These are phyloP conservation scores for Talaromyces sp. DNA, from an alignment of 2,329 filamentous ascomycete species.

Conservation along the genomic window DNA sequence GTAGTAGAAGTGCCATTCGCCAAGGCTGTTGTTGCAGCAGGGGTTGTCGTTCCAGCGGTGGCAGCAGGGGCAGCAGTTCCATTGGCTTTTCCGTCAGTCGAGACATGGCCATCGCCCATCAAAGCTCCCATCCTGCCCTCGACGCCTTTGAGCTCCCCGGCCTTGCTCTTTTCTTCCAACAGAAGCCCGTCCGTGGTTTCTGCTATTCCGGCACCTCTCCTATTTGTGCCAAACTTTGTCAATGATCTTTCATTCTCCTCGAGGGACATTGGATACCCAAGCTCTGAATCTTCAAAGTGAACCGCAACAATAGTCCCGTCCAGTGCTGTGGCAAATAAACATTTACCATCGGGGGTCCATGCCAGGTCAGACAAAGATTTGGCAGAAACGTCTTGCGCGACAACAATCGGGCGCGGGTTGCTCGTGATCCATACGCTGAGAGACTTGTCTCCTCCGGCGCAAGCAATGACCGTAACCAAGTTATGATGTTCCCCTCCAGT, in stretches of 20 bases:
- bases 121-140: slow-evolving; percentile 97
- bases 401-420: slow-evolving; percentile 83
- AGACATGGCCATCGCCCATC: slow-evolving; percentile 74
- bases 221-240: slow-evolving; percentile 84
- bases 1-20: slow-evolving; percentile 44
- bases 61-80: slow-evolving; percentile 34
- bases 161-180: slow-evolving; percentile 87
- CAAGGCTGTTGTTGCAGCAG: neutral
- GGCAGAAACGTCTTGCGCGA: slow-evolving; percentile 78
- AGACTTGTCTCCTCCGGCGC: slow-evolving; percentile 93
- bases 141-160: slow-evolving; percentile 80
- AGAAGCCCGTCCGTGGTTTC: slow-evolving; percentile 87
- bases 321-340: slow-evolving; percentile 77
- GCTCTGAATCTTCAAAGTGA: slow-evolving; percentile 78
- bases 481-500: slow-evolving; percentile 37
- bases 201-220: slow-evolving; percentile 83
- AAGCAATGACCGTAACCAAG: slow-evolving; percentile 89
- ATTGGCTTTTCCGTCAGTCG: slow-evolving; percentile 51
- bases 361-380: slow-evolving; percentile 93
- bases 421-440: slow-evolving; percentile 98
- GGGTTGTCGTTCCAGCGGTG: slow-evolving; percentile 10
- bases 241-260: slow-evolving; percentile 90
- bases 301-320: slow-evolving; percentile 83
- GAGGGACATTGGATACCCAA: slow-evolving; percentile 80
- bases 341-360: slow-evolving; percentile 89